Base-by-base conservation (phyloP, 352 stramenopile genomes). In the Elongisporangium anandrum region DNA sequence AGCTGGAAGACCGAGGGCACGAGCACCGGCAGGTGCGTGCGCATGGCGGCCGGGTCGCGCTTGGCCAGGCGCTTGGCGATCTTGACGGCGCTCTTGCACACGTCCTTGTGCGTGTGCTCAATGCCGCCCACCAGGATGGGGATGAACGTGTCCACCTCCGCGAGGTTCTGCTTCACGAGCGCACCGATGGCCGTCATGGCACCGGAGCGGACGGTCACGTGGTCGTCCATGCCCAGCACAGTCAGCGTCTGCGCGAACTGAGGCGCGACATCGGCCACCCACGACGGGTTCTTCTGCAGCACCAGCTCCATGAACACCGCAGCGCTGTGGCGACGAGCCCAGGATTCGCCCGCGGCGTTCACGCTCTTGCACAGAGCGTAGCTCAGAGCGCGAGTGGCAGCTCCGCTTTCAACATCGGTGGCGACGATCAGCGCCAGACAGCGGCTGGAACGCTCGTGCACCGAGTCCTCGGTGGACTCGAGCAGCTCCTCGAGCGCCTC, bases 1-100 rank as follows among this genome's bases (percentile, higher is more conserved):
- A 88, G 72, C 65, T 79, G 68, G 60, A 97, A 94, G 29, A 88
- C 82, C 55, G 79, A 66, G 20, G 85, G 81, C 60, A 97, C 87
- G 47, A 96, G 77, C 50, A 67, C 65, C 12, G 56, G 50, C 22
- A 93, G 41, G 54, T 93, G 73, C 16, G 59, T 63, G 9, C 84
- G 86, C 54, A 75, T 83, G 23, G 69, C 56, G 49, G 69, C 70
- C 9, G 87, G 75, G n/a, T 84, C 75, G 22, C 75, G 73, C 70
- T 95, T 94, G 4, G 80, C 78, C 50, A 88, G 58, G 7, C 81
- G 60, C 68, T 96, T 95, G 50, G 77, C 72, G 47, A 94, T 83
- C 53, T 85, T 77, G 61, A 91, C 68, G 19, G 85, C 75, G 16
- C 72, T 71, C 65, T 87, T 87, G 66, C 72, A 72, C 61, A 93